Base-by-base conservation (phyloP, 169 alveolate genomes). In the Nephromyces sp. region DNA sequence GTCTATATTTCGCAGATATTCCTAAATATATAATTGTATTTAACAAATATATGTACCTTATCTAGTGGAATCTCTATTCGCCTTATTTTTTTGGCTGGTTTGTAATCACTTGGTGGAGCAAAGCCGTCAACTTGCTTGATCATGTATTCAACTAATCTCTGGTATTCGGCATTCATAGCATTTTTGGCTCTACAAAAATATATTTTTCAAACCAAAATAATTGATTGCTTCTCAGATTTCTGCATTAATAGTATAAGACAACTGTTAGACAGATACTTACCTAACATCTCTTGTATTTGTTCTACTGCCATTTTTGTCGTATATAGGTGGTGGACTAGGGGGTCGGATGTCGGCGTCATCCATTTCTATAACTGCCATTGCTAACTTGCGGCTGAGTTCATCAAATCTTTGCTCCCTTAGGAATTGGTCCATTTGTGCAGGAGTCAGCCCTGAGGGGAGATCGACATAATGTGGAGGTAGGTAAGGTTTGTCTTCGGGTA, bases 291-390 rank as follows among this genome's bases (percentile, higher is more conserved):
- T 80, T 25, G 95, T 91, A 86, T 91, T 91, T 61, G 87, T 90
- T 24, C 96, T 72, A 66, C 89, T 87, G 5, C 96, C 96, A 75
- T 75, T 89, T 35, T 81, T 74, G 77, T 91, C 96, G 79, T 91
- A 92, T 21, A 87, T 84, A 0, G 96, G 96, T 8, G 96, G 95
- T 4, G 96, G 96, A 1, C 93, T 84, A 0, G 96, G 93, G 1
- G 95, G 95, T 15, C 96, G 69, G 52, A 92, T 91, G 33, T 92
- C 96, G 0, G 95, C 92, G 30, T 90, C 95, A 3, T 89, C 95
- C 71, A 82, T 72, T 79, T 92, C 96, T 70, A 91, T 71, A 43
- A 24, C 51, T 0, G 74, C 77, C 3, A 8, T 6, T 21, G 29
- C 6, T 4, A 91, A 72, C 74, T 90, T 91, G 72, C 86, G 82